Percentiles rank a stretch among this genome's conserved stretches.
Conservation (phyloP, 2,329 filamentous ascomycete genomes). For the Fusarium palustre region DNA sequence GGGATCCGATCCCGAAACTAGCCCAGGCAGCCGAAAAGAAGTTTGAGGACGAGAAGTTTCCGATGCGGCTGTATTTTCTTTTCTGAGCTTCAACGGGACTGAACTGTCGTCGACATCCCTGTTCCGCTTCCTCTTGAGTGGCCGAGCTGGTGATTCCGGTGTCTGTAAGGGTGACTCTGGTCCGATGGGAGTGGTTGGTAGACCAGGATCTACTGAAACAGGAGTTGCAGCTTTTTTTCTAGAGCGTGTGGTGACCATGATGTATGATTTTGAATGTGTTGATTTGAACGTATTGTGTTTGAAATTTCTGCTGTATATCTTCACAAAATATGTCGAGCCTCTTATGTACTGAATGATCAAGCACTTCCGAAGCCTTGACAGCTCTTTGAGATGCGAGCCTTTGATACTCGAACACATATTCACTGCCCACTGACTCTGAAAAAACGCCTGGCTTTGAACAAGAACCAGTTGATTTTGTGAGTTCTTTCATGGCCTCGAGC, state of each 20-base stretch:
- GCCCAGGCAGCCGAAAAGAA: background rate
- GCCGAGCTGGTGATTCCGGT: background rate
- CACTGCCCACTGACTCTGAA: background rate
- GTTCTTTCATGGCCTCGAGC: background rate
- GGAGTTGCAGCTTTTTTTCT: background rate
- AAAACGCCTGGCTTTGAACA: background rate
- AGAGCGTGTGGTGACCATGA: constrained; percentile 15
- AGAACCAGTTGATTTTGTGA: background rate
- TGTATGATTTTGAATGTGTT: background rate
- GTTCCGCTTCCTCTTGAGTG: constrained; percentile 10
- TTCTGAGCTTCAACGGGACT: constrained; percentile 13
- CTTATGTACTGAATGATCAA: constrained; percentile 3
- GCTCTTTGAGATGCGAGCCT: background rate
- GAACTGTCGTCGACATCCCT: background rate
- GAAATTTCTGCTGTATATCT: background rate
- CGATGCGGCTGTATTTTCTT: background rate
- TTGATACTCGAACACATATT: background rate
- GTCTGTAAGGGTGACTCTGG: background rate
- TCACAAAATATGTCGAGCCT: background rate
- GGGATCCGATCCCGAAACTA: background rate
- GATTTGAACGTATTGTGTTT: background rate
- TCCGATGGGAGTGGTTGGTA: background rate
- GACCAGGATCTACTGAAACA: background rate
- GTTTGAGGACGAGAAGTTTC: background rate
- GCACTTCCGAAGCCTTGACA: background rate